Percentiles rank a stretch among this genome's conserved stretches.
These are phyloP conservation scores for Diplosphaera chodatii DNA, from an alignment of 139 green algal species.

Conservation along the genomic window DNA sequence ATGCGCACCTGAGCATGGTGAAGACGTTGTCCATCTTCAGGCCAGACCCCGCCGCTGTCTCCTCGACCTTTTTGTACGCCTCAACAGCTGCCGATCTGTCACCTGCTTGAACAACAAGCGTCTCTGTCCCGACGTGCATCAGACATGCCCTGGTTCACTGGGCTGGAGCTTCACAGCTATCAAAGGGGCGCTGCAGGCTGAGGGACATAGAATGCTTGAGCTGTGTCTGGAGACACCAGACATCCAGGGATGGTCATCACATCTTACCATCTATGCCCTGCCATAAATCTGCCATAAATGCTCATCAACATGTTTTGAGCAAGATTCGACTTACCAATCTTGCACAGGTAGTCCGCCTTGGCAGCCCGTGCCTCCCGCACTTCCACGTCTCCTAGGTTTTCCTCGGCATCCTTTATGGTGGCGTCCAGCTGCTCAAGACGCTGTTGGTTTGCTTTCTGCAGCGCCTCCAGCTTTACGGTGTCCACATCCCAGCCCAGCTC, in stretches of 20 bases:
- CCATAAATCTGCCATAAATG: too few relatives aligned
- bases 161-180: too few relatives aligned
- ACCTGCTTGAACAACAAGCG: too few relatives aligned
- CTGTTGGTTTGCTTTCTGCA: conserved; percentile 52
- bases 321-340: conserved; percentile 67
- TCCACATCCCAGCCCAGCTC: conserved; percentile 60
- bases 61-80: conserved; percentile 68
- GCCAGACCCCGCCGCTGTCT: conserved; percentile 83
- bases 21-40: conserved; percentile 95
- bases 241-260: too few relatives aligned
- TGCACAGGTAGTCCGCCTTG: conserved; percentile 79
- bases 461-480: conserved; percentile 33
- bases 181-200: too few relatives aligned
- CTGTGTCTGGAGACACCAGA: too few relatives aligned
- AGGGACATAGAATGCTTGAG: too few relatives aligned
- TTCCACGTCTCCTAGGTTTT: conserved; percentile 93
- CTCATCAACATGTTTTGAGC: too few relatives aligned
- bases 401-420: conserved; percentile 79
- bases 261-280: too few relatives aligned
- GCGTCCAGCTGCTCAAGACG: conserved; percentile 56
- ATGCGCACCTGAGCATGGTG: conserved; percentile 65
- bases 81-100: conserved; percentile 61
- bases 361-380: conserved; percentile 85
- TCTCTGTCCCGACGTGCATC: too few relatives aligned
- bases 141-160: too few relatives aligned